These are phyloP conservation scores for Ophiocordyceps unilateralis DNA, from an alignment of 2,329 filamentous ascomycete species.

Conservation along the genomic window DNA sequence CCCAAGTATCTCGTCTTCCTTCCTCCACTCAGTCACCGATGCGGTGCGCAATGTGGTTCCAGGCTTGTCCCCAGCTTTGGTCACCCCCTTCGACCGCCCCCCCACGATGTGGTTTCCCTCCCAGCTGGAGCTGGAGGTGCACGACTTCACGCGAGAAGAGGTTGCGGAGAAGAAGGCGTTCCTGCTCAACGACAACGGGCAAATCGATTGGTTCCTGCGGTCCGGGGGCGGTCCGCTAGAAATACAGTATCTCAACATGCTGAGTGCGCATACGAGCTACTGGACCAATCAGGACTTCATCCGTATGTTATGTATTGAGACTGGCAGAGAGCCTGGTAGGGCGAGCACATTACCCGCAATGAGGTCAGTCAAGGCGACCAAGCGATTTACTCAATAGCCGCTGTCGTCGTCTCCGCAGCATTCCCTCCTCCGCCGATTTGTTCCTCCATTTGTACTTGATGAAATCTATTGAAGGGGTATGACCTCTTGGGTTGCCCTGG, in stretches of 20 bases:
- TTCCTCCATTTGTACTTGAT: no score
- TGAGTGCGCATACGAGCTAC: conserved; percentile 88
- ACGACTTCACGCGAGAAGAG: conserved; percentile 86
- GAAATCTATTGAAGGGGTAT: no score
- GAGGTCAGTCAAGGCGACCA: conserved; percentile 37
- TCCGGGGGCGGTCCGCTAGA: conserved; percentile 77
- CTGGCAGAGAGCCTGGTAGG: conserved; percentile 57
- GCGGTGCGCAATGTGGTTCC: conserved; percentile 46
- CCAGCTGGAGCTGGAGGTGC: conserved; percentile 80
- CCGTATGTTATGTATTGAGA: conserved; percentile 76
- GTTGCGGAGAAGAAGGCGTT: conserved; percentile 78
- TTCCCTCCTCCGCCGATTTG: background rate
- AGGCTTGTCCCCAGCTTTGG: conserved; percentile 20
- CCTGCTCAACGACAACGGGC: conserved; percentile 86
- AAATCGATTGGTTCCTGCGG: conserved; percentile 78
- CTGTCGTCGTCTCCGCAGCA: background rate
- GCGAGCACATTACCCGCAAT: conserved; percentile 38
- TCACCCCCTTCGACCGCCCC: conserved; percentile 17
- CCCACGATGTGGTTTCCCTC: conserved; percentile 33
- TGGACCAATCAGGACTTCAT: conserved; percentile 81
- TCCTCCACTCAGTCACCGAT: conserved; percentile 47
- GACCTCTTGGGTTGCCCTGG: no score
- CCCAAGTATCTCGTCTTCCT: conserved; percentile 50
- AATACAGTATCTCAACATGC: conserved; percentile 93
- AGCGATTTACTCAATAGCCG: conserved; percentile 13